Base-by-base conservation (phyloP, 2,329 filamentous ascomycete species). In the Capronia epimyces region DNA sequence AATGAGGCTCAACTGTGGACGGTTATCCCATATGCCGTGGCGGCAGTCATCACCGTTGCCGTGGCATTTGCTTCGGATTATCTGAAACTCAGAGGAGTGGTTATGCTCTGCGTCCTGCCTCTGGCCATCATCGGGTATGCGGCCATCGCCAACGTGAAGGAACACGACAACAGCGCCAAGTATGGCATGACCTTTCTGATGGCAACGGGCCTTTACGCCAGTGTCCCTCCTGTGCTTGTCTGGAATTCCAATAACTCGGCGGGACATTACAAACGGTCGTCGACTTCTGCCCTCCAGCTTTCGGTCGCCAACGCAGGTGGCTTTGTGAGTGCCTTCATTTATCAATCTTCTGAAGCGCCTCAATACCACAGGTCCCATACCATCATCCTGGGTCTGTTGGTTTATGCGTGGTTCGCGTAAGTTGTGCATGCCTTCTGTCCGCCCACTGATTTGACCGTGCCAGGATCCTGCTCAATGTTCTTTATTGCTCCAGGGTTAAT, bases 31-130 rank as follows among this genome's bases (percentile, higher is more conserved):
- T 91, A 91, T 61, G 86, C 81, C 0, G 78, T 75, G 0, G 87
- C 86, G 0, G 83, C 84, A 1, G 62, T 86, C 1, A 57, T 89
- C 2, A 91, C 87, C 0, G 74, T 93, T 2, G 43, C 71, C 1
- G 71, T 89, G 29, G 87, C 90, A 0, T 89, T 81, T 62, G 69
- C 86, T 37, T 89, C 89, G 0, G 91, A 96, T 65, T 79, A 82
- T 1, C 85, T 84, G 0, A 49, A 54, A 32, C 36, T 80, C 54
- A 81, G 91, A 31, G 90, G 89, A 1, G 66, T 77, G 1, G 66
- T 85, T 32, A 84, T 86, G 78, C 74, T 86, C 2, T 75, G 72
- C 64, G 80, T 79, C 0, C 70, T 86, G 0, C 80, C 81, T 7
- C 70, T 85, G 42, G 80, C 82, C 20, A 84, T 86, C 47, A 70